These are phyloP conservation scores for Geotrichum histeridarum DNA, from an alignment of 1,139 yeast species.

Conservation along the genomic window DNA sequence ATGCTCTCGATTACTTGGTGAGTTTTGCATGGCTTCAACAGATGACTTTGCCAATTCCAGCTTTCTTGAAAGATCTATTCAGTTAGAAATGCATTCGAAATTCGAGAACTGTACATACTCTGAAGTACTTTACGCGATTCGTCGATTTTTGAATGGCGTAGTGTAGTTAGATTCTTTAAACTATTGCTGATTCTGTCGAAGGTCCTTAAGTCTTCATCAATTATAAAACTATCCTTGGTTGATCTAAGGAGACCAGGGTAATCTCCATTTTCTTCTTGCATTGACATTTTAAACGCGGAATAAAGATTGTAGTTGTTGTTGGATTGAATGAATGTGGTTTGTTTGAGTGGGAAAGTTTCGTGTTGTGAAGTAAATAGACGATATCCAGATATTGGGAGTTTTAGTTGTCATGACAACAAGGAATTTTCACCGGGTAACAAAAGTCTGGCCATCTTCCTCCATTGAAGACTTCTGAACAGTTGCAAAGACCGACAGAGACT, in stretches of 20 bases:
- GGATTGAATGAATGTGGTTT: not conserved
- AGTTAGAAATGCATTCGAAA: not conserved
- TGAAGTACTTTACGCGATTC: slow-evolving; percentile 32
- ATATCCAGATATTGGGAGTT: not conserved
- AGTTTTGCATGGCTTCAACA: slow-evolving; percentile 35
- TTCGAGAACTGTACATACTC: slow-evolving; percentile 16
- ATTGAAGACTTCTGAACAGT: not conserved
- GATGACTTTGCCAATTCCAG: slow-evolving; percentile 31
- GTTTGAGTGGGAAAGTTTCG: not conserved
- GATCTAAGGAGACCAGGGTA: slow-evolving; percentile 42
- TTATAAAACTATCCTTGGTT: slow-evolving; percentile 47
- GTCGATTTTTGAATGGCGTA: slow-evolving; percentile 34
- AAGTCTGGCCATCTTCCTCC: not conserved
- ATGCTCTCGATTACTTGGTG: slow-evolving; percentile 30
- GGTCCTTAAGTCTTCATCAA: slow-evolving; percentile 50
- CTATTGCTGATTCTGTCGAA: slow-evolving; percentile 47
- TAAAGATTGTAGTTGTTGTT: not conserved
- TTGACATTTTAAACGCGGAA: not conserved
- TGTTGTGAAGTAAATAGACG: not conserved
- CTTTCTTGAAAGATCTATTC: slow-evolving; percentile 29
- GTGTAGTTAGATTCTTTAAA: slow-evolving; percentile 35
- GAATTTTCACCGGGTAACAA: not conserved
- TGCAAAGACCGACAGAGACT: not conserved
- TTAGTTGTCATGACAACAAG: slow-evolving; percentile 1
- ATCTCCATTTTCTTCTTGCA: slow-evolving; percentile 35